Evolutionary conservation across 129 eudicot species (phyloP), one percentile per base, ranked within the genome.

Genomic region (Flaveria trinervia): DNA sequence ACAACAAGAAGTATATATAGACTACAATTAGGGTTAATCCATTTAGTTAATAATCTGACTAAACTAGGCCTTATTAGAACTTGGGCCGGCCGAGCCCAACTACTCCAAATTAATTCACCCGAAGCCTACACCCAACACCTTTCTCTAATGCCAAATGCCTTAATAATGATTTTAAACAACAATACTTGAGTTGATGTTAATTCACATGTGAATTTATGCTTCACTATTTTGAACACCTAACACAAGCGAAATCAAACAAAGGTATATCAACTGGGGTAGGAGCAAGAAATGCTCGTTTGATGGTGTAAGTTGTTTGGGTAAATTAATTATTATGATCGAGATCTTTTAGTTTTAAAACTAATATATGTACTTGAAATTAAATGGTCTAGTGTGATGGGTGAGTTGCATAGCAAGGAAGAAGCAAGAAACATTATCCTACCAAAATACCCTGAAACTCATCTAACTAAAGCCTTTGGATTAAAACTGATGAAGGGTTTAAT

Each of bases 351-450:
- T 7, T 16, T 54, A 48, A 54, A 54, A 54, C 8, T 54, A 54
- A 16, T 16, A 54, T 17, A 54, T 54, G 8, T 54, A 20, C 14
- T 57, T 20, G 12, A 57, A 18, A 57, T 57, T 54, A 17, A 54
- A n/a, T 54, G 6, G 60, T 54, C 15, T 57, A 22, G 65, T 22
- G 5, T 57, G 1, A 57, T 20, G 65, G 33, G 6, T 57, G 33
- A 22, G 65, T 57, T 57, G 65, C 30, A 25, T 54, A 57, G 11
- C 65, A 57, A 54, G 55, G 55, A 49, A 52, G 22, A 52, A 52
- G 59, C n/a, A 52, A 16, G 67, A 60, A 11, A 12, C 41, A 60
- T 60, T 11, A 60, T 59, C 66, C 36, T 23, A 59, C 39, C 39
- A 59, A 59, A 22, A 23, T 22, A 23, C 64, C 15, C 64, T 18